phyloP scores from a whole-genome alignment of 179 eudicot genomes.

The Amaranthus tricolor region DNA sequence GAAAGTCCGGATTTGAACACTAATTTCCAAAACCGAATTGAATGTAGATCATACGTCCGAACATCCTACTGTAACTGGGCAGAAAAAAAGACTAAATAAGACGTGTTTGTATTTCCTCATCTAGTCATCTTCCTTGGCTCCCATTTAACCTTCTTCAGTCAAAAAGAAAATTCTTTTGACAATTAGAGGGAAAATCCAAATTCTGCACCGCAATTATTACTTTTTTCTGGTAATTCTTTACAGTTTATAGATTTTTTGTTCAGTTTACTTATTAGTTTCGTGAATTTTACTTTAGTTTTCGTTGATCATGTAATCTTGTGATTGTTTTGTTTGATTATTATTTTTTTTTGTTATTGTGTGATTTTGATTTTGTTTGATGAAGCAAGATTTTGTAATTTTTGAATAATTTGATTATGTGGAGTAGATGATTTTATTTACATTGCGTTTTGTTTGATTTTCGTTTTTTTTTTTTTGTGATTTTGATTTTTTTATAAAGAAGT shows the following conservation, averaged over 20 bases:
- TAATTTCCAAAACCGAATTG: conserved; percentile 23
- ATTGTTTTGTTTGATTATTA: background rate
- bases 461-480: no score
- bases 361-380: background rate
- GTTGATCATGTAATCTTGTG: background rate
- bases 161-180: background rate
- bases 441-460: no score
- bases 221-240: background rate
- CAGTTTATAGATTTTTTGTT: conserved; percentile 13
- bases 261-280: background rate
- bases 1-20: conserved; percentile 29
- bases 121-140: background rate
- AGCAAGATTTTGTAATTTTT: background rate
- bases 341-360: background rate
- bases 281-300: background rate
- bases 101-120: background rate
- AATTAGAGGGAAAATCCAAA: conserved; percentile 11
- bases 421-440: no score
- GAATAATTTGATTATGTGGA: no score
- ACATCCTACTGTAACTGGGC: conserved; percentile 25
- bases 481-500: no score
- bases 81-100: background rate
- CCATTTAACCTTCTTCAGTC: background rate
- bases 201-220: background rate
- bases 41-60: conserved; percentile 33